Evolutionary conservation across 2,329 filamentous ascomycete species (phyloP), one percentile per base, ranked within the genome.

Genomic region (Arthrobotrys sinensis): DNA sequence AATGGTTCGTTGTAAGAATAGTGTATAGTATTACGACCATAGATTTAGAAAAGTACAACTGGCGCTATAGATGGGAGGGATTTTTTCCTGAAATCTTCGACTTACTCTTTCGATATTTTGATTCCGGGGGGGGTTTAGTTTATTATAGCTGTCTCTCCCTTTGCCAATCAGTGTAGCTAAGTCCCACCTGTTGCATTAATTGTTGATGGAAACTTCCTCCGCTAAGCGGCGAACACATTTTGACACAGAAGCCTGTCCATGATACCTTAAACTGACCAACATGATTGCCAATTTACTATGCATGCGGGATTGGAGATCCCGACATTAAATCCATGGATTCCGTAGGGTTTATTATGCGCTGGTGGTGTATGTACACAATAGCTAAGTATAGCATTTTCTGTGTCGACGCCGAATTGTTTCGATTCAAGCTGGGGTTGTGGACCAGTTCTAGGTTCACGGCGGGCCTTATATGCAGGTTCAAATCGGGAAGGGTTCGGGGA

Each of bases 141-240:
- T 53, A 53, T 53, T 38, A 57, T 57, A 43, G 19, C 36, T 40
- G 36, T 60, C 55, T 28, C 55, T 60, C 32, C 50, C 24, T 28
- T 28, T 2, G 24, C 24, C 24, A 28, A 4, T 28, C 24, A 28
- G 24, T 28, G 24, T 28, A 28, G 24, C 24, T 28, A 2, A 28
- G 24, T 28, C 24, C 24, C 24, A 43, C 21, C 28, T 28, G 32
- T 50, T 62, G 46, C 55, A 52, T 55, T 50, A 21, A 38, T 43
- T 63, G 46, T 60, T 66, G 69, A 72, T 65, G 48, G 60, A 73
- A 73, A 66, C 60, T 28, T 38, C 60, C 69, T 73, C 60, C 69
- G 50, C 60, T 36, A 48, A 40, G 28, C 69, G 60, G 69, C 36
- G 69, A 53, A 52, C 19, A 73, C 38, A 60, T 64, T 36, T 38